Conservation (phyloP, 495 filamentous ascomycete genomes). For the Penicillium simplicissimum region DNA sequence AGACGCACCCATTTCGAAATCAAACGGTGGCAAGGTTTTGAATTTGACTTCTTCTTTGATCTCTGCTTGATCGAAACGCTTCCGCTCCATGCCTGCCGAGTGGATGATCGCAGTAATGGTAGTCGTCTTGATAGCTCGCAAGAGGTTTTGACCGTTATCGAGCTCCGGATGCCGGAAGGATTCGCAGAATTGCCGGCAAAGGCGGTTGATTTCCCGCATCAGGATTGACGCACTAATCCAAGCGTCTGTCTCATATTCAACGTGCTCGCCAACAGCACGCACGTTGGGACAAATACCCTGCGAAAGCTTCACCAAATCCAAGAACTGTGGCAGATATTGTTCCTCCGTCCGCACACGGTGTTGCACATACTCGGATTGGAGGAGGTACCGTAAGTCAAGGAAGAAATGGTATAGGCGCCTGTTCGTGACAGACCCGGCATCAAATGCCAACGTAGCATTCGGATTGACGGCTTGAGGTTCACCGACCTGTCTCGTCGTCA, state of each 20-base stretch:
- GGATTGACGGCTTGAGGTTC: constrained; percentile 85
- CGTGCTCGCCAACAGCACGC: constrained; percentile 88
- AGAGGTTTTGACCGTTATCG: constrained; percentile 61
- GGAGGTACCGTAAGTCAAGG: constrained; percentile 84
- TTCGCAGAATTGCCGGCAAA: constrained; percentile 85
- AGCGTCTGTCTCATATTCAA: constrained; percentile 96
- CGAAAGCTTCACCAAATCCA: constrained; percentile 91
- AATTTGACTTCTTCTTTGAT: constrained; percentile 82
- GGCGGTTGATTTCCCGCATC: constrained; percentile 88
- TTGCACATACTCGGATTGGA: constrained; percentile 83
- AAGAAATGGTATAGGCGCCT: constrained; percentile 97
- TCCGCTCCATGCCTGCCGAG: constrained; percentile 85
- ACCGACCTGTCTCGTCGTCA: constrained; percentile 92
- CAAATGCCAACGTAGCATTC: constrained; percentile 83
- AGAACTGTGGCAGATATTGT: constrained; percentile 87
- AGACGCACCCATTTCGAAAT: constrained; percentile 66
- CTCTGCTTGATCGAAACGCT: constrained; percentile 82
- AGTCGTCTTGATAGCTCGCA: constrained; percentile 71
- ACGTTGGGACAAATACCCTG: constrained; percentile 96
- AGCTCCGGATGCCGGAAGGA: constrained; percentile 69
- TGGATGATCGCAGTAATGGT: constrained; percentile 79
- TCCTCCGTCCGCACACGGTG: constrained; percentile 76
- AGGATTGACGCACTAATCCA: constrained; percentile 97
- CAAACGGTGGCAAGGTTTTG: constrained; percentile 72
- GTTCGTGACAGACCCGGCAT: constrained; percentile 90